Percentiles rank a stretch among this genome's conserved stretches.
phyloP scores from a whole-genome alignment of 768 basidiomycete species.

The Brasilioporus rufonigricans region DNA sequence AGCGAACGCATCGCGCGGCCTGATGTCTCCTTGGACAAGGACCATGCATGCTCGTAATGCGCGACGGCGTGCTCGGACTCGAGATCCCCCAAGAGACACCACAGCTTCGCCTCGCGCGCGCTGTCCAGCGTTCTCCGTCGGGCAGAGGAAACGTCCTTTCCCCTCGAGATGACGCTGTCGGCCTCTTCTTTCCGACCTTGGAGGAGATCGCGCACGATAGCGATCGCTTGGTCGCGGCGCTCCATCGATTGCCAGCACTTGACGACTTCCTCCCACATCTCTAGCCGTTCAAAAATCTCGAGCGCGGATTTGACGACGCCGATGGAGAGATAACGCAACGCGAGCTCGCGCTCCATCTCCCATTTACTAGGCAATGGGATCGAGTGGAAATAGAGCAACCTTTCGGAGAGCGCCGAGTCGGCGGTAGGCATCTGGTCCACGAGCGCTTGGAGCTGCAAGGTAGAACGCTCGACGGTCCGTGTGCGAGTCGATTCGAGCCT shows the following conservation, averaged over 20 bases:
- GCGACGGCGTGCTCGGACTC: slow-evolving; percentile 65
- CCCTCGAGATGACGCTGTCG: slow-evolving; percentile 63
- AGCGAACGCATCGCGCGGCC: slow-evolving; percentile 90
- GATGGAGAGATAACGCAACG: slow-evolving; percentile 73
- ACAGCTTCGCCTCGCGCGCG: slow-evolving; percentile 83
- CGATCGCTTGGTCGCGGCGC: slow-evolving; percentile 69
- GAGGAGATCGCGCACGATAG: slow-evolving; percentile 81
- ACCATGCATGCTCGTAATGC: slow-evolving; percentile 87
- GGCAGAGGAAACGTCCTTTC: slow-evolving; percentile 46
- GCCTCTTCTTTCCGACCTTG: slow-evolving; percentile 83
- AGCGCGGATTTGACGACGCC: slow-evolving; percentile 89
- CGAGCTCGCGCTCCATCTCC: slow-evolving; percentile 93
- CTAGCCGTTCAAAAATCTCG: slow-evolving; percentile 89
- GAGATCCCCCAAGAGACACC: slow-evolving; percentile 94
- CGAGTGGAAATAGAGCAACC: slow-evolving; percentile 77
- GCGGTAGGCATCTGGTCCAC: slow-evolving; percentile 95
- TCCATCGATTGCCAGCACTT: slow-evolving; percentile 85
- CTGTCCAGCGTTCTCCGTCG: slow-evolving; percentile 52
- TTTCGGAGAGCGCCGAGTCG: slow-evolving; percentile 70
- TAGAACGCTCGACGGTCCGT: slow-evolving; percentile 89
- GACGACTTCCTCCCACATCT: slow-evolving; percentile 99
- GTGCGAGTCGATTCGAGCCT: slow-evolving; percentile 86
- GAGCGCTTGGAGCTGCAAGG: slow-evolving; percentile 90
- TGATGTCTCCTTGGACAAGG: slow-evolving; percentile 72
- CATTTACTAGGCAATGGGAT: slow-evolving; percentile 86